Base-by-base conservation (phyloP, 2,329 filamentous ascomycete species). In the Cryphonectria nitschkei region DNA sequence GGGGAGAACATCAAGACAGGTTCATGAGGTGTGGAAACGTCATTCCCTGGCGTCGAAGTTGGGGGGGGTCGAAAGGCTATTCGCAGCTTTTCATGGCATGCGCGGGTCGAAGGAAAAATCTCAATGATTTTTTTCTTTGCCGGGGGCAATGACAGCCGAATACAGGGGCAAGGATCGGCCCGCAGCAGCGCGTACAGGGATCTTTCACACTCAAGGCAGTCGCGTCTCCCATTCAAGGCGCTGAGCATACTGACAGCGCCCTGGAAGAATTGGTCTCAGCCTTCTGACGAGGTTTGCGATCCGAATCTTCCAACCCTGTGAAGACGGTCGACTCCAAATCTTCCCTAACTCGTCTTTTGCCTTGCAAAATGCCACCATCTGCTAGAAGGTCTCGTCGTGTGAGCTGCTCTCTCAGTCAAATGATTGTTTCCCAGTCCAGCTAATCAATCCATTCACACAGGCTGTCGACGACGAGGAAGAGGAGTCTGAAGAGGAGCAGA, bases 401-500 rank as follows among this genome's bases (percentile, higher is more conserved):
- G n/a, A 73, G 71, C 43, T 22, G 39, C 22, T 43, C n/a, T 29
- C 14, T 34, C 39, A n/a, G 43, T 29, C 46, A 52, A 66, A 41
- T 54, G 6, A 39, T 54, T 14, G 19, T 37, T n/a, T 19, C 22
- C 19, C 52, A 34, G 14, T 32, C 22, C 32, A 65, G 50, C 69
- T 71, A 65, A 71, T 56, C 37, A n/a, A 37, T 50, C 46, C 46
- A 50, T 50, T 19, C 46, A 16, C 14, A 11, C 32, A 71, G 72
- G 63, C 67, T 14, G 68, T 26, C 22, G 70, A 72, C 79, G 7
- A 84, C 82, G 0, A 82, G 82, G 68, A 84, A 14, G 56, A 61
- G 58, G 54, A 50, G 46, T 50, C 46, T 50, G 46, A 58, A 85
- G 70, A 81, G 78, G 22, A 80, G 84, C 41, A 83, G 80, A 37